Base-by-base conservation (phyloP, 2,329 filamentous ascomycete species). In the Aspergillus fumigatiaffinis region DNA sequence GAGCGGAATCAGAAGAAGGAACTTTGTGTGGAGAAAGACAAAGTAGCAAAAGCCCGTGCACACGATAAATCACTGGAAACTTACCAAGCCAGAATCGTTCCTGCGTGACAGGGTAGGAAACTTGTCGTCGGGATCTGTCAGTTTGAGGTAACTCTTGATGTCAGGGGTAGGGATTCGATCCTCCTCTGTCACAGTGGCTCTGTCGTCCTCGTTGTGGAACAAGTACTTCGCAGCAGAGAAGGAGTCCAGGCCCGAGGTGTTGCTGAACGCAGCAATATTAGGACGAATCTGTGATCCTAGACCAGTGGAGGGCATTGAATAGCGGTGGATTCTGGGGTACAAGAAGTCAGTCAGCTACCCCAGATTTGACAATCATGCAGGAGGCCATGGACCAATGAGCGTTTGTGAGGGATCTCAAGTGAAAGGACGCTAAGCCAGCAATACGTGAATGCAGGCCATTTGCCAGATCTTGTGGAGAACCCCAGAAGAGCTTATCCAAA, bases 171-270 rank as follows among this genome's bases (percentile, higher is more conserved):
- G 81, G 23, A 81, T 75, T 25, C 79, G 72, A 58, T 81, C 77
- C 38, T 79, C 70, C 44, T 82, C 77, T 55, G 79, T 80, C 55
- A 68, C 57, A 54, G 62, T 64, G 9, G 72, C 65, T 57, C 76
- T 73, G 56, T 92, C 87, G 59, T 92, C 91, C 68, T 92, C 89
- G 59, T 90, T 91, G 66, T 91, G 88, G 71, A 97, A 96, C 41
- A 96, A 80, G 69, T 95, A 96, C 55, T 89, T 87, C 26, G 91
- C 85, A 12, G 90, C 92, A 76, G 94, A 92, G 68, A 91, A 91
- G 64, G 90, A 88, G 60, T 94, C 92, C 56, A 96, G 79, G 42
- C 84, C 84, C n/a, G 68, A 63, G 12, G 60, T 58, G 35, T 63
- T 66, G 54, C 62, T 70, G 54, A 70, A 73, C 20, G 60, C 65